Percentiles rank a stretch among this genome's conserved stretches.
phyloP scores from a whole-genome alignment of 192 early-diverging fungal species.

The Coemansia sp. region DNA sequence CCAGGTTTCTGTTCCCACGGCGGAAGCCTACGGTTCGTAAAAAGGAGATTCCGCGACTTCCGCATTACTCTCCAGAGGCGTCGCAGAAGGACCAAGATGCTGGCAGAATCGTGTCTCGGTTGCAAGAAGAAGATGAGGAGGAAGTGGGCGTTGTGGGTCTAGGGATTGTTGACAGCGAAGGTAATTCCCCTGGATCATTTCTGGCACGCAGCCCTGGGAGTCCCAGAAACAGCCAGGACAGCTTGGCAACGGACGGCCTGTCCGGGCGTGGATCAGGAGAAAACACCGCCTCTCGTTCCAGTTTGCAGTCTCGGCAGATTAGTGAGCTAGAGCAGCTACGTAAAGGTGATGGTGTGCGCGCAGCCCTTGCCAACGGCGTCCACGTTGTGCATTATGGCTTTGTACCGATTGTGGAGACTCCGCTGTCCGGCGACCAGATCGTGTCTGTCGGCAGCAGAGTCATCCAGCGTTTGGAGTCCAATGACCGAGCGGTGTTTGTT shows the following conservation, averaged over 20 bases:
- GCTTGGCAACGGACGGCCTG: neutral
- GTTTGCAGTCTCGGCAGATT: neutral
- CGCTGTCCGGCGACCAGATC: neutral
- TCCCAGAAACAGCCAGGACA: neutral
- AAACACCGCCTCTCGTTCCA: neutral
- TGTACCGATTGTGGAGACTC: slow-evolving; percentile 10
- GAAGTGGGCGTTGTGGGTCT: slow-evolving; percentile 6
- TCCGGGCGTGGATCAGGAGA: neutral
- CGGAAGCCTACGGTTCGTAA: slow-evolving; percentile 20
- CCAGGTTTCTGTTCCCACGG: slow-evolving; percentile 52
- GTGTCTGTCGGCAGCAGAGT: slow-evolving; percentile 13
- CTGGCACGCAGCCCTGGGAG: neutral
- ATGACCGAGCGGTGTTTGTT: slow-evolving; percentile 13
- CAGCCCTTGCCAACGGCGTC: neutral
- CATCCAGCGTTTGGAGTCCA: slow-evolving; percentile 13
- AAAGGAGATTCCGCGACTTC: slow-evolving; percentile 31
- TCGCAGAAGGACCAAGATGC: neutral
- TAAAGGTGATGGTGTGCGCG: slow-evolving; percentile 15
- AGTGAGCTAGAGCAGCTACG: slow-evolving; percentile 24
- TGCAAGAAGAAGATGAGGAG: neutral
- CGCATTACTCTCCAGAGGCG: slow-evolving; percentile 25
- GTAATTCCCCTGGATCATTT: neutral
- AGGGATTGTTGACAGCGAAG: slow-evolving; percentile 2
- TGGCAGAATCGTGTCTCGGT: neutral
- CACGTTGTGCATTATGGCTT: slow-evolving; percentile 12